Percentiles rank a stretch among this genome's conserved stretches.
phyloP scores from a whole-genome alignment of 2,329 filamentous ascomycete genomes.

The Thielaviopsis ethacetica region DNA sequence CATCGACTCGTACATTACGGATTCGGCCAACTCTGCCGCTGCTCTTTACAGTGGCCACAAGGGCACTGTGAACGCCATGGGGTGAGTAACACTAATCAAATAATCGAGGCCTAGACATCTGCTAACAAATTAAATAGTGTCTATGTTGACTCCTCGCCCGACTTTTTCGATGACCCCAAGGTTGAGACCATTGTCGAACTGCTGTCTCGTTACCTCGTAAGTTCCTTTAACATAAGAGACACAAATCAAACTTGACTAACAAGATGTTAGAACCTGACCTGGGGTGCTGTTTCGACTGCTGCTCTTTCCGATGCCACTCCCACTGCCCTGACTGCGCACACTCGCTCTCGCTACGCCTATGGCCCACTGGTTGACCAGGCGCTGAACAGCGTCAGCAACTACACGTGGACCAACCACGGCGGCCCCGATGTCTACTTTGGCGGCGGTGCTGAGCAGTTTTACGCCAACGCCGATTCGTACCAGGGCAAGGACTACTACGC shows the following conservation, averaged over 20 bases:
- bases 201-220: constrained; percentile 51
- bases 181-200: constrained; percentile 71
- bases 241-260: not conserved
- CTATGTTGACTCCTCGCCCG: constrained; percentile 59
- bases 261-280: constrained; percentile 28
- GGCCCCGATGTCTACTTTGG: constrained; percentile 73
- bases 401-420: constrained; percentile 59
- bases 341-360: constrained; percentile 51
- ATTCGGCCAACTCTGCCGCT: constrained; percentile 71
- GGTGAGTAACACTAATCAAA: constrained; percentile 22
- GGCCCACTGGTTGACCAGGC: constrained; percentile 60
- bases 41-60: constrained; percentile 75
- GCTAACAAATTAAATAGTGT: constrained; percentile 28
- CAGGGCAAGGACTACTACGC: constrained; percentile 64
- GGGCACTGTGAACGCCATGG: constrained; percentile 66
- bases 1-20: constrained; percentile 71
- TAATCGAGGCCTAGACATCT: not conserved
- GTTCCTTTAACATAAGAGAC: constrained; percentile 15
- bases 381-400: constrained; percentile 61
- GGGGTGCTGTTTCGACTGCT: constrained; percentile 62
- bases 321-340: constrained; percentile 58
- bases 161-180: constrained; percentile 69
- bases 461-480: constrained; percentile 46
- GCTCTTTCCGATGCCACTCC: constrained; percentile 71
- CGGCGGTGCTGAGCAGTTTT: constrained; percentile 69